Evolutionary conservation across 2,329 filamentous ascomycete genomes (phyloP).

Genomic region (Pseudocercospora crystallina): DNA sequence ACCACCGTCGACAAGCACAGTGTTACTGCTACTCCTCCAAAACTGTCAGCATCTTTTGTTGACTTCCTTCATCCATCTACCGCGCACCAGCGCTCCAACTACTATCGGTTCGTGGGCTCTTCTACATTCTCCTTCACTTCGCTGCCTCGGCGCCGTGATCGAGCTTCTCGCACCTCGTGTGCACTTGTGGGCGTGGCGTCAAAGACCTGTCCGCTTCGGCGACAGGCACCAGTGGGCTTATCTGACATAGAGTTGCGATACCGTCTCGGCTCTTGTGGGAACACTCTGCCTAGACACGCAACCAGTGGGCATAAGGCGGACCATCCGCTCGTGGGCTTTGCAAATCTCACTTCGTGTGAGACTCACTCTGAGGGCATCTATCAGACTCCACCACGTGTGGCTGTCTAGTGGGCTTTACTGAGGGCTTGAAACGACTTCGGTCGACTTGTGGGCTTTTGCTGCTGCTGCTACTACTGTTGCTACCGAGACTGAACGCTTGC

Average conservation of each 20-base stretch:
- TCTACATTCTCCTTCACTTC: conserved; percentile 25
- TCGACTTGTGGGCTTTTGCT: conserved; percentile 36
- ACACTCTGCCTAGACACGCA: conserved; percentile 50
- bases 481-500: conserved; percentile 44
- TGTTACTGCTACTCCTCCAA: not conserved
- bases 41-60: conserved; percentile 12
- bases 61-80: conserved; percentile 1
- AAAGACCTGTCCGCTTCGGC: conserved; percentile 21
- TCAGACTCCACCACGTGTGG: conserved; percentile 24
- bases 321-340: conserved; percentile 42
- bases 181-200: conserved; percentile 26
- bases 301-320: conserved; percentile 42
- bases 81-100: conserved; percentile 1
- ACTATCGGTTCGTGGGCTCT: conserved; percentile 30
- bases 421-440: conserved; percentile 34
- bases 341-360: conserved; percentile 27
- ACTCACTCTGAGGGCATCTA: conserved; percentile 36
- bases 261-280: conserved; percentile 53
- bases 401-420: conserved; percentile 34
- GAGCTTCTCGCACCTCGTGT: conserved; percentile 24
- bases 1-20: not conserved
- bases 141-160: conserved; percentile 25
- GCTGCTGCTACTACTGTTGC: conserved; percentile 28
- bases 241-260: conserved; percentile 22
- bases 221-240: conserved; percentile 29